Percentiles rank a stretch among this genome's conserved stretches.
These are phyloP conservation scores for Neurospora sp. DNA, from an alignment of 495 filamentous ascomycete species.

Conservation along the genomic window DNA sequence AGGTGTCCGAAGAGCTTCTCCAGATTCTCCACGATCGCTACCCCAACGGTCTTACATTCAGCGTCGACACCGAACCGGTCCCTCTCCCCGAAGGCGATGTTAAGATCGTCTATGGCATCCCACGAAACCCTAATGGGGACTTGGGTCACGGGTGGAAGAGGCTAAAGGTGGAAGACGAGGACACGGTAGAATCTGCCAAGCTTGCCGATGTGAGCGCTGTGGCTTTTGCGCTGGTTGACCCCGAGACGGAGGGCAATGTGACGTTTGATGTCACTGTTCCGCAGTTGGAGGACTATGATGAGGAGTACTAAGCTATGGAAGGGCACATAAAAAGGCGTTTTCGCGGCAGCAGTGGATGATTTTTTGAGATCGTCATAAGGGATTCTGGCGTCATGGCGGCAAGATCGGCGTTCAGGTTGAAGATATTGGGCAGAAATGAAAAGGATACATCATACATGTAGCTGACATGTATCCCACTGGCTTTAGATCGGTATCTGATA, in stretches of 20 bases:
- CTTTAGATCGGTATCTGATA: not conserved
- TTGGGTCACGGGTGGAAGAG: slow-evolving; percentile 30
- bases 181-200: slow-evolving; percentile 27
- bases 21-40: slow-evolving; percentile 39
- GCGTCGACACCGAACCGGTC: slow-evolving; percentile 11
- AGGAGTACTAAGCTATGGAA: not conserved
- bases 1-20: slow-evolving; percentile 55
- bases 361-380: not conserved
- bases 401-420: not conserved
- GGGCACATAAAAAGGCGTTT: not conserved
- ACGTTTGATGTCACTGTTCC: slow-evolving; percentile 59
- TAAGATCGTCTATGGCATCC: slow-evolving; percentile 33
- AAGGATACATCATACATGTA: not conserved
- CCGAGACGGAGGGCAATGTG: slow-evolving; percentile 38
- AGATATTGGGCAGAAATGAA: not conserved
- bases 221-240: slow-evolving; percentile 56
- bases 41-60: slow-evolving; percentile 32
- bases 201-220: slow-evolving; percentile 48
- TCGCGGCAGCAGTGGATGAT: not conserved
- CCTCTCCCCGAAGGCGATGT: slow-evolving; percentile 25
- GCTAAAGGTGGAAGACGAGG: slow-evolving; percentile 23
- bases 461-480: not conserved
- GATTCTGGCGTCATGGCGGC: not conserved
- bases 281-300: slow-evolving; percentile 35
- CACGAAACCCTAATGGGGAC: slow-evolving; percentile 20